Evolutionary conservation across 1,139 yeast genomes (phyloP), one percentile per base, ranked within the genome.

Genomic region (Yamadazyma mexicana): DNA sequence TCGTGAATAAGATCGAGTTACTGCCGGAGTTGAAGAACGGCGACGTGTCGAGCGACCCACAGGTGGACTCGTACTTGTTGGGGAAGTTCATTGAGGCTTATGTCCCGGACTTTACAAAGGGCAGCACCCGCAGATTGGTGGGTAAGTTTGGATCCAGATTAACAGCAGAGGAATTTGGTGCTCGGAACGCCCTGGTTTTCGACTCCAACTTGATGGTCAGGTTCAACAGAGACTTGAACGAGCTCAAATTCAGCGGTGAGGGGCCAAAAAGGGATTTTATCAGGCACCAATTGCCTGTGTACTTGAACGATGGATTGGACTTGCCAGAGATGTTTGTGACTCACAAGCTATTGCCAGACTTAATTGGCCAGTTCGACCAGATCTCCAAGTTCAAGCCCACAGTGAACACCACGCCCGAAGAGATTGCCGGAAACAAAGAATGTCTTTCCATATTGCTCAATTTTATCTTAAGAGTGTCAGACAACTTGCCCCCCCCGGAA

Each of bases 331-430:
- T 84, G 1, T 80, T 80, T 45, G 64, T 85, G 38, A 82, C 81
- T 38, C 64, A 75, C 45, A 77, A 77, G 48, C 64, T 87, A n/a
- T 59, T 88, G 26, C 95, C 95, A 0, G 87, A 83, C 50, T 59
- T 87, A 22, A 66, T 75, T 10, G 34, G 40, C 8, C 76, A 70
- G 40, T 71, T 55, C 45, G 56, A 56, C 22, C 53, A 50, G 20
- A 47, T 65, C 17, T 47, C 49, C 12, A 58, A 52, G 27, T 46
- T 47, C 22, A 44, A 46, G 22, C 57, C 62, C 7, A 45, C 58
- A 0, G 50, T 56, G 3, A 52, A 53, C 26, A 46, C 63, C 4
- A 58, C 66, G 0, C 59, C 65, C 1, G 60, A 59, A 31, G 71
- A 62, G 15, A 40, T 53, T 18, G 57, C 55, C n/a, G 59, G 58